A percentile compares a stretch with the other conserved stretches of the same genome.
These are phyloP conservation scores for Beauveria varroae DNA, from an alignment of 2,329 filamentous ascomycete species.

Conservation along the genomic window DNA sequence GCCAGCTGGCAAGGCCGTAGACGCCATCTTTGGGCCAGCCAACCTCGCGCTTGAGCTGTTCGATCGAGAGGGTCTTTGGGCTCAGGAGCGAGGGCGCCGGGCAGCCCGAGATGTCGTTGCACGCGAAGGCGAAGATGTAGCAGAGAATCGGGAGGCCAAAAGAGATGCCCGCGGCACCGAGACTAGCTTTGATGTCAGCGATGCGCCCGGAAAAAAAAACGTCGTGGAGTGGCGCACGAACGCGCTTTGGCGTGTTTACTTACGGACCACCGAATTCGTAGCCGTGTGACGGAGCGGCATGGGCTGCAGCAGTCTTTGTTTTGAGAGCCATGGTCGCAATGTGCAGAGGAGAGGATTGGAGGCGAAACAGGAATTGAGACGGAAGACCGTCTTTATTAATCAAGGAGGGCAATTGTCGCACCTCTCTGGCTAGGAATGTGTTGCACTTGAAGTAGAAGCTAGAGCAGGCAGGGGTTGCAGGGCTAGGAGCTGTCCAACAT, in stretches of 20 bases:
- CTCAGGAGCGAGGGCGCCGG: conserved; percentile 73
- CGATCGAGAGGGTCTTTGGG: conserved; percentile 63
- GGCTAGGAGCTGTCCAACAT: background rate
- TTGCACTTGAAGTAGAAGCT: background rate
- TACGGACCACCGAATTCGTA: conserved; percentile 49
- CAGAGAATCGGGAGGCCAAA: conserved; percentile 73
- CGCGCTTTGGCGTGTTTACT: conserved; percentile 16
- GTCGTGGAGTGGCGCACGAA: background rate
- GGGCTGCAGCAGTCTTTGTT: conserved; percentile 19
- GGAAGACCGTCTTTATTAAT: background rate
- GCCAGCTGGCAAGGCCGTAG: conserved; percentile 59
- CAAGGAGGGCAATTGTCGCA: background rate
- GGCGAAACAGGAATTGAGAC: background rate
- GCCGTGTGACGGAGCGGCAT: conserved; percentile 26
- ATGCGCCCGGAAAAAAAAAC: conserved; percentile 10
- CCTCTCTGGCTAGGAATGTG: background rate
- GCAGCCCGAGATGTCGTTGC: conserved; percentile 89
- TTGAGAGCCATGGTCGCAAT: conserved; percentile 25
- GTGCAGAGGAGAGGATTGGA: background rate
- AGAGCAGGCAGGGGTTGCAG: background rate
- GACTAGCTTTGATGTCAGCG: conserved; percentile 35
- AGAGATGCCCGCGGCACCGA: conserved; percentile 69
- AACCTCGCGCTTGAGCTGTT: conserved; percentile 68
- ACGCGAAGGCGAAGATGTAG: conserved; percentile 74
- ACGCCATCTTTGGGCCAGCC: conserved; percentile 73